Base-by-base conservation (phyloP, 257 asterid genomes). In the Anisodus tanguticus region DNA sequence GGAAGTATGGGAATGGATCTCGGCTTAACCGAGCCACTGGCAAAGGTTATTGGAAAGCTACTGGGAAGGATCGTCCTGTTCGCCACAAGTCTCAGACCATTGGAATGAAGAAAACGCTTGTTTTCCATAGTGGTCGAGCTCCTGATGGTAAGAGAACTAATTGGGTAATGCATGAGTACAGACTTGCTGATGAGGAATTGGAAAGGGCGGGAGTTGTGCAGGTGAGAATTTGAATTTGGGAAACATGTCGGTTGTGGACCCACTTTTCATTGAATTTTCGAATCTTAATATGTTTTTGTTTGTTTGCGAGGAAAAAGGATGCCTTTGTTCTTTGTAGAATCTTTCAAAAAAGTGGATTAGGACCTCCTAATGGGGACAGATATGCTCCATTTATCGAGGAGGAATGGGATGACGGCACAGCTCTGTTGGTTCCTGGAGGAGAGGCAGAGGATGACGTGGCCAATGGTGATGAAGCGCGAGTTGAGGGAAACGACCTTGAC, bases 81-180 rank as follows among this genome's bases (percentile, higher is more conserved):
- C 93, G 92, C 4, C 99, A 95, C 79, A 91, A 93, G 81, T 84
- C 84, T 67, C 87, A 86, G 64, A 88, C 92, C 5, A 94, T 92
- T 81, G 99, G 99, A 66, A 95, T 95, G 99, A 95, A 95, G 88
- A 95, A 95, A 82, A 95, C 99, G 0, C 93, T 94, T 9, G 98
- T 94, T 80, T 95, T 93, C 88, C 99, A 95, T 79, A 91, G 92
- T 9, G 99, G 98, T 12, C 92, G 99, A 86, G 99, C 99, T 49
- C 99, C 99, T 4, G 98, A 93, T 86, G 99, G 99, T 15, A 91
- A 94, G 91, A 87, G 99, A 81, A 94, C 99, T 5, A 94, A 95
- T 57, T 95, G 99, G 99, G 98, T 95, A 11, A 95, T 95, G 99
- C 99, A 95, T 17, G 99, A 95, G 89, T 95, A 95, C 84, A 87